Evolutionary conservation across 169 alveolate genomes (phyloP).

Genomic region (Plasmodium reichenowi): DNA sequence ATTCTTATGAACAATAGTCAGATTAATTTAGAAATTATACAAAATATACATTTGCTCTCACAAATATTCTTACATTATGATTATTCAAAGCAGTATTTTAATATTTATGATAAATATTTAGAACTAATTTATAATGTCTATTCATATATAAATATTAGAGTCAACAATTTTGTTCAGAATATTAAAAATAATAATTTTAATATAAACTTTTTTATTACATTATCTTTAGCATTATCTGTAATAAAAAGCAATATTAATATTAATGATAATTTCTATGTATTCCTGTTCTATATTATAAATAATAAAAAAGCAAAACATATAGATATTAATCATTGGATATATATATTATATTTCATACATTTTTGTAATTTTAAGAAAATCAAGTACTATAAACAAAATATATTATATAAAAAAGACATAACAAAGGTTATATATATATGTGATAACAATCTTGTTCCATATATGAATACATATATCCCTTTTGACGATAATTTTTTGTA

Average conservation of each 20-base stretch:
- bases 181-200: not conserved
- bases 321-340: constrained; percentile 9
- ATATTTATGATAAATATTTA: constrained; percentile 42
- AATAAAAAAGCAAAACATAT: constrained; percentile 8
- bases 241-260: constrained; percentile 39
- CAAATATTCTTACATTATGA: constrained; percentile 42
- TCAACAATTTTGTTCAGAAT: constrained; percentile 13
- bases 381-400: constrained; percentile 9
- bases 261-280: constrained; percentile 46
- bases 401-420: constrained; percentile 12
- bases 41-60: constrained; percentile 47
- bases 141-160: constrained; percentile 5
- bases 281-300: constrained; percentile 24
- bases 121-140: constrained; percentile 50
- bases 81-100: constrained; percentile 27
- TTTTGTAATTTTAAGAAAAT: constrained; percentile 37
- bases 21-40: constrained; percentile 11
- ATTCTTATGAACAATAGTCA: not conserved
- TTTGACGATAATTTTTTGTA: constrained; percentile 5
- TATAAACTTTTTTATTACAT: constrained; percentile 28
- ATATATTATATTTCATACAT: constrained; percentile 20
- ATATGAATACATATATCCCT: constrained; percentile 8
- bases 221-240: constrained; percentile 44
- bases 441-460: not conserved
- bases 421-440: not conserved